Conservation (phyloP, 2,329 filamentous ascomycete species). For the Xylariaceae sp. region DNA sequence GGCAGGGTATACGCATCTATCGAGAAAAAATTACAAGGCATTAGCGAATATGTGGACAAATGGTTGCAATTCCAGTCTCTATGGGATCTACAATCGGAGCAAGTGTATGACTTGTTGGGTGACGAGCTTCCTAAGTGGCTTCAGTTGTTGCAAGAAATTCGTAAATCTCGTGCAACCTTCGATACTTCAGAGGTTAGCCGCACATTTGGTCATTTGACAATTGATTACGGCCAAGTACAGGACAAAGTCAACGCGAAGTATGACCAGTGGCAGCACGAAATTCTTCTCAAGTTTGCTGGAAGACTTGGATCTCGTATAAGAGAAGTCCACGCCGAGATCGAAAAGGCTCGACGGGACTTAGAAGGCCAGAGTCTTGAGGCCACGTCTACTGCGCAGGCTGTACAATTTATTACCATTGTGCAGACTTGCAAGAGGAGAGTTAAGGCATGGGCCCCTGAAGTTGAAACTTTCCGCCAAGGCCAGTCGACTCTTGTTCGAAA, state of each 20-base stretch:
- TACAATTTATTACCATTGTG: conserved; percentile 97
- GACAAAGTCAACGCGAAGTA: conserved; percentile 99
- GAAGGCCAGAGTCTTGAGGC: conserved; percentile 91
- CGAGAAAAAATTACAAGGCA: conserved; percentile 75
- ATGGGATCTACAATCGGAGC: conserved; percentile 94
- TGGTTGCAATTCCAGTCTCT: conserved; percentile 98
- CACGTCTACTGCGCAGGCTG: conserved; percentile 91
- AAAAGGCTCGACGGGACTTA: conserved; percentile 83
- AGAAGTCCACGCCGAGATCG: conserved; percentile 87
- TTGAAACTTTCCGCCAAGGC: conserved; percentile 92
- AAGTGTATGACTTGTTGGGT: conserved; percentile 87
- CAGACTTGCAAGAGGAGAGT: conserved; percentile 95
- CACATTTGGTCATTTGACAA: conserved; percentile 87
- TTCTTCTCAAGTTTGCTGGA: conserved; percentile 85
- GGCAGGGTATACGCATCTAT: conserved; percentile 77
- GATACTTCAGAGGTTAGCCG: conserved; percentile 93
- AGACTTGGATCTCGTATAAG: conserved; percentile 87
- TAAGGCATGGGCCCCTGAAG: conserved; percentile 89
- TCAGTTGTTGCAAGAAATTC: conserved; percentile 92
- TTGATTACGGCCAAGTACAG: conserved; percentile 98
- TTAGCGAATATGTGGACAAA: conserved; percentile 87
- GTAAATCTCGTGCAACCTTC: conserved; percentile 92
- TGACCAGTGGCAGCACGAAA: conserved; percentile 98
- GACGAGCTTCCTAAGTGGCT: conserved; percentile 92
- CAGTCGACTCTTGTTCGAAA: conserved; percentile 89